These are phyloP conservation scores for Debaryomyces subglobosus DNA, from an alignment of 1,139 yeast genomes.

Conservation along the genomic window DNA sequence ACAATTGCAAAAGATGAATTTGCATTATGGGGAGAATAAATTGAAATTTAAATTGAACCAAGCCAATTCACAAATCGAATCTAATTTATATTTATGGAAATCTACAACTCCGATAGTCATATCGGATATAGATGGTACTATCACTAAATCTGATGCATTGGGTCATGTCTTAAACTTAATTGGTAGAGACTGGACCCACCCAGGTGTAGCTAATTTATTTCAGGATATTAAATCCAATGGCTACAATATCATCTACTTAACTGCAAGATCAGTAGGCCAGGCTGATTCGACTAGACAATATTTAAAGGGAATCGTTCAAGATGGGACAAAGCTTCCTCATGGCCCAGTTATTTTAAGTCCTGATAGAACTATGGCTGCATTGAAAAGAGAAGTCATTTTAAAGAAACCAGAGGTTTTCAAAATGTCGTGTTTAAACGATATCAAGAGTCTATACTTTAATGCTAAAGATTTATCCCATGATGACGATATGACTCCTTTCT, in stretches of 20 bases:
- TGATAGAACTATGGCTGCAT: conserved; percentile 95
- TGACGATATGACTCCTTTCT: conserved; percentile 71
- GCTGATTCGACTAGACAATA: conserved; percentile 93
- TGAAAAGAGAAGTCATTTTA: conserved; percentile 85
- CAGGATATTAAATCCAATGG: conserved; percentile 86
- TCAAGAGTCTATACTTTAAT: conserved; percentile 64
- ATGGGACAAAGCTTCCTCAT: conserved; percentile 65
- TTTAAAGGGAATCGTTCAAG: conserved; percentile 75
- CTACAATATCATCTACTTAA: conserved; percentile 88
- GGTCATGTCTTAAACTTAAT: conserved; percentile 94
- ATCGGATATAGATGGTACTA: conserved; percentile 97
- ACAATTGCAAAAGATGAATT: conserved; percentile 72
- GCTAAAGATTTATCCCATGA: conserved; percentile 15
- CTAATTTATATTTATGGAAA: conserved; percentile 85
- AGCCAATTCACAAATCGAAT: conserved; percentile 75
- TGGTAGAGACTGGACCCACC: conserved; percentile 98
- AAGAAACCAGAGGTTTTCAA: conserved; percentile 97
- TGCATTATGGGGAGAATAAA: conserved; percentile 79
- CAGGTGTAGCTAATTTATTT: conserved; percentile 90
- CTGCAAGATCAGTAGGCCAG: conserved; percentile 95
- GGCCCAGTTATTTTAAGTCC: conserved; percentile 98
- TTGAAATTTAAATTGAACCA: conserved; percentile 78
- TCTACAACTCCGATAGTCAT: conserved; percentile 87
- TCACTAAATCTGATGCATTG: conserved; percentile 94
- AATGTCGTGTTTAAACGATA: conserved; percentile 94